Evolutionary conservation across 352 stramenopile species (phyloP).

Genomic region (Pythium dissotocum): DNA sequence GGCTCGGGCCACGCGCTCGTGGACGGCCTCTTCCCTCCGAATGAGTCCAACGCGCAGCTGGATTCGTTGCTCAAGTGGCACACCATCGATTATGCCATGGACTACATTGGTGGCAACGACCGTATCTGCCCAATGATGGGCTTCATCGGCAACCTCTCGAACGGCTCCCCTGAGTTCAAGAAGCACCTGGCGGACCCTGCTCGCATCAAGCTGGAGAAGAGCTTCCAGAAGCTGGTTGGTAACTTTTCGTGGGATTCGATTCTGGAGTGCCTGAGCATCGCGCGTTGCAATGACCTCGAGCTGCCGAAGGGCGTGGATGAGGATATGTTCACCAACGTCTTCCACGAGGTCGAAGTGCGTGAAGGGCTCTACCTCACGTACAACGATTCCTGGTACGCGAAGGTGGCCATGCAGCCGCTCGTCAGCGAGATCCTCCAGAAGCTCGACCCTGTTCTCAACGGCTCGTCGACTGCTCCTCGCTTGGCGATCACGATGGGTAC

Average conservation of each 20-base stretch:
- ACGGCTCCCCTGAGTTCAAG: conserved; percentile 54
- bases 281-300: conserved; percentile 74
- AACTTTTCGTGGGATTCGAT: conserved; percentile 81
- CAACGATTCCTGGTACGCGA: conserved; percentile 83
- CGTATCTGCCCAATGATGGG: conserved; percentile 79
- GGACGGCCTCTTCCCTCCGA: conserved; percentile 74
- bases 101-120: conserved; percentile 81
- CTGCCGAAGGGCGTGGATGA: conserved; percentile 68
- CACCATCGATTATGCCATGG: conserved; percentile 70
- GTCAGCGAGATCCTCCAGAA: conserved; percentile 65
- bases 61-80: conserved; percentile 76
- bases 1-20: conserved; percentile 82
- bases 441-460: conserved; percentile 53
- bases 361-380: conserved; percentile 64
- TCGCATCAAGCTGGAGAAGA: conserved; percentile 49
- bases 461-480: conserved; percentile 42
- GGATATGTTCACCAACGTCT: conserved; percentile 74
- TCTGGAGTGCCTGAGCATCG: conserved; percentile 82
- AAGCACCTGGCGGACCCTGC: conserved; percentile 46
- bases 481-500: conserved; percentile 80
- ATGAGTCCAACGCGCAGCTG: conserved; percentile 46
- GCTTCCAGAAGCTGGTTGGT: conserved; percentile 66
- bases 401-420: conserved; percentile 86
- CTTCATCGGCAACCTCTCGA: conserved; percentile 65
- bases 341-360: conserved; percentile 72